A percentile compares a stretch with the other conserved stretches of the same genome.
These are phyloP conservation scores for Gaultheria prostrata DNA, from an alignment of 148 eudicot genomes.

Conservation along the genomic window DNA sequence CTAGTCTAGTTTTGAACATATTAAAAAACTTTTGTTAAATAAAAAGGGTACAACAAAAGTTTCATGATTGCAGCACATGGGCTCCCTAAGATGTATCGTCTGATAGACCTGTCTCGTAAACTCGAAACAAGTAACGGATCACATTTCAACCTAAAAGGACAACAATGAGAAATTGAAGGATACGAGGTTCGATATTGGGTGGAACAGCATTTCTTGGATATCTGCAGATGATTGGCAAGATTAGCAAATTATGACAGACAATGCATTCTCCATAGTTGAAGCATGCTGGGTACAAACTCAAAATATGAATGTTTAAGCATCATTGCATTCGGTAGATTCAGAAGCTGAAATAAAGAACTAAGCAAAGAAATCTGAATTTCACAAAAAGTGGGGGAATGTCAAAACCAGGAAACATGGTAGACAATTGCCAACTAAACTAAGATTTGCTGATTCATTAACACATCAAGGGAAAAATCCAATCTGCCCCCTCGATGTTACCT, in stretches of 20 bases:
- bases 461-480: not conserved
- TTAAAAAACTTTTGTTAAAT: not conserved
- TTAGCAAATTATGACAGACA: not conserved
- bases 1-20: not conserved
- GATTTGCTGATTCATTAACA: slow-evolving; percentile 5
- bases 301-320: not conserved
- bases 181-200: slow-evolving; percentile 80
- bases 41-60: not conserved
- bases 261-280: not conserved
- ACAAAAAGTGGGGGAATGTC: not conserved
- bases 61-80: not conserved
- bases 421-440: slow-evolving; percentile 1
- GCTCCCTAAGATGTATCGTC: not conserved
- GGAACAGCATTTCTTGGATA: slow-evolving; percentile 76
- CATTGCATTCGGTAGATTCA: not conserved
- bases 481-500: not conserved
- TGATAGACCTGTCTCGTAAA: not conserved
- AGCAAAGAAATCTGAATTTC: not conserved
- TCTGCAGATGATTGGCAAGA: slow-evolving; percentile 46
- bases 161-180: slow-evolving; percentile 46
- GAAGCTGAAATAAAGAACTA: not conserved
- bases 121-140: slow-evolving; percentile 1
- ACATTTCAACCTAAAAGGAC: not conserved
- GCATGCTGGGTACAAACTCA: not conserved
- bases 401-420: not conserved